Conservation (phyloP, 192 early-diverging fungal genomes). For the Coemansia sp. region DNA sequence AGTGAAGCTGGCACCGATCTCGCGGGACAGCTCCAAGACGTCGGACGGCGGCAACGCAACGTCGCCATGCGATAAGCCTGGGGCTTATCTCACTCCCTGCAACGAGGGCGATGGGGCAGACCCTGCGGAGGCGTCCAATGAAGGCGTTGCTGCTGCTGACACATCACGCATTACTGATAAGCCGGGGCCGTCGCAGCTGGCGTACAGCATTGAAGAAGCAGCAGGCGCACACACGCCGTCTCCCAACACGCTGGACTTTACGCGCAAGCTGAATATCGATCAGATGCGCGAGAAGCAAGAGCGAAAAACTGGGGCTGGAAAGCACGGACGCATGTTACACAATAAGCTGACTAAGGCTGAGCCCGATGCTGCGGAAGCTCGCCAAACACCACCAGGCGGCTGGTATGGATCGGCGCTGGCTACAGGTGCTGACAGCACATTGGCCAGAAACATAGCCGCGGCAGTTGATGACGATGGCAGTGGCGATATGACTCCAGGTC, state of each 20-base stretch:
- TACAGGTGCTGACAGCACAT: not conserved
- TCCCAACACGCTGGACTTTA: constrained; percentile 46
- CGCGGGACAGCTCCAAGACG: constrained; percentile 26
- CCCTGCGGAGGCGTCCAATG: not conserved
- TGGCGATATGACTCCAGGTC: not conserved
- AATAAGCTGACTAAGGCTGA: constrained; percentile 1
- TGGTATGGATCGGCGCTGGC: constrained; percentile 2
- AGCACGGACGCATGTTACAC: constrained; percentile 40
- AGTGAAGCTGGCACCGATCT: constrained; percentile 47
- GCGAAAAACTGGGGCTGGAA: constrained; percentile 32
- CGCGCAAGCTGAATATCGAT: constrained; percentile 47
- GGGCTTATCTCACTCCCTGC: constrained; percentile 15
- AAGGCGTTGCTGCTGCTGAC: not conserved
- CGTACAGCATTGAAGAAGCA: constrained; percentile 44
- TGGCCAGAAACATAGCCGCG: constrained; percentile 1
- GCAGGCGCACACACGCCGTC: constrained; percentile 45
- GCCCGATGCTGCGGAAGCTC: not conserved
- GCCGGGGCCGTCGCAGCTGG: constrained; percentile 47
- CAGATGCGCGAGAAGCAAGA: constrained; percentile 47
- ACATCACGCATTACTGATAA: constrained; percentile 9
- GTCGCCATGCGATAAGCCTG: constrained; percentile 8
- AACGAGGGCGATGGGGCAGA: constrained; percentile 11
- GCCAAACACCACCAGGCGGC: not conserved
- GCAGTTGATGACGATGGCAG: not conserved
- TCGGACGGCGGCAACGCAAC: constrained; percentile 9